Evolutionary conservation across 139 green algal species (phyloP), one percentile per base, ranked within the genome.

Genomic region (Tetratostichococcus sp.): DNA sequence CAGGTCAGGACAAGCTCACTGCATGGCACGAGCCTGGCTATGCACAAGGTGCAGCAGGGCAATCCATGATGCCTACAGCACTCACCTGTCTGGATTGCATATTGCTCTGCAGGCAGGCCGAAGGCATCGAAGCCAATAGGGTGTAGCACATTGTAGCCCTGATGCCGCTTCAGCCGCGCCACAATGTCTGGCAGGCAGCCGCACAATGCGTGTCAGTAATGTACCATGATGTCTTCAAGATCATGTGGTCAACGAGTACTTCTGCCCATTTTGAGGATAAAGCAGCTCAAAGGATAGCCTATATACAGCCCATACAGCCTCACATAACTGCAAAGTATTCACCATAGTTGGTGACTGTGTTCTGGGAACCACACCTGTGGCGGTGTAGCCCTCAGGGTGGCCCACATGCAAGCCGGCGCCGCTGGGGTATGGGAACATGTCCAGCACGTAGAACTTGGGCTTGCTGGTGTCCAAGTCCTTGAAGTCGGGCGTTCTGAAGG

Each of bases 91-190:
- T 97, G 88, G 31, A 98, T 86, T 1, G 96, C 96, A 76, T 98
- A 99, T 84, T 98, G 69, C 89, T 99, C 96, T 0, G 96, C 96
- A 16, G 96, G 96, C 68, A 99, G 84, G 0, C 96, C 96, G 75
- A 99, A 99, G 0, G 96, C 94, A 80, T 99, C 96, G 94, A 94
- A 99, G 43, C 96, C 96, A 89, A 99, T 99, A 25, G 96, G 96
- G 82, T 99, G 96, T 79, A 99, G 87, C 66, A 99, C 96, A 75
- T 99, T 98, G 78, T 89, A 93, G 32, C 95, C 96, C 30, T 75
- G 76, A 90, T 97, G 97, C 76, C 96, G 90, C 86, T 98, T 98
- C 86, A 97, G 98, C 3, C 96, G 86, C 6, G 96, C 91, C 62
- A 97, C 80, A 77, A 99, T 98, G 88, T 99, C 96, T 62, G 33